Evolutionary conservation across 1,139 yeast species (phyloP), one percentile per base, ranked within the genome.

Genomic region (Kodamaea fungicola): DNA sequence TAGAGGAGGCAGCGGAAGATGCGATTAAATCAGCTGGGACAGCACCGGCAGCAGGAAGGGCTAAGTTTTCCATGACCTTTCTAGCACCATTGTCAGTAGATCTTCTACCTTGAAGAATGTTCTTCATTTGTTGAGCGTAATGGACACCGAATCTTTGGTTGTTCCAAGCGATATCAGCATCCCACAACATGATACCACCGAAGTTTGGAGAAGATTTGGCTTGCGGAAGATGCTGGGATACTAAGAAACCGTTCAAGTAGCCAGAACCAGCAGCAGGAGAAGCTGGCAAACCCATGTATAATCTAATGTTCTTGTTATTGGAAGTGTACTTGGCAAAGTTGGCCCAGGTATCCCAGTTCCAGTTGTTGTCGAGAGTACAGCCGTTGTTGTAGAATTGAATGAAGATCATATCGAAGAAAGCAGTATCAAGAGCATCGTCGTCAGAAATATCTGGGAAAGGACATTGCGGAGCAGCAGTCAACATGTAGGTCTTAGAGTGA

Each of bases 201-300:
- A 56, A 55, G 27, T 5, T 33, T 9, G 52, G 31, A 34, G 43
- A 49, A 28, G 47, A 42, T 32, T 41, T 42, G 26, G 51, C 49
- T 8, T 8, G 10, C 4, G 26, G 26, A 7, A 23, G 26, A n/a
- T 23, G 26, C 6, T 23, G 26, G 36, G 22, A 55, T 31, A 10
- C 45, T 6, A 4, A 7, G 42, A 29, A 6, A 13, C 26, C 26
- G 26, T 23, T 23, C 6, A 8, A n/a, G 43, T 46, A 56, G 12
- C 61, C 61, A 16, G 49, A 16, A 19, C 24, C 92, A 22, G 24
- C 32, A 19, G n/a, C 24, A 12, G 22, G 22, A 13, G 32, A 30
- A 9, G 50, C 52, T 6, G 52, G 51, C 35, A 49, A 42, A 7
- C 49, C 47, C 19, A 49, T 43, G 28, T 35, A 44, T 37, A 49